Conservation (phyloP, 352 stramenopile genomes). For the Phytopythium delawarense region DNA sequence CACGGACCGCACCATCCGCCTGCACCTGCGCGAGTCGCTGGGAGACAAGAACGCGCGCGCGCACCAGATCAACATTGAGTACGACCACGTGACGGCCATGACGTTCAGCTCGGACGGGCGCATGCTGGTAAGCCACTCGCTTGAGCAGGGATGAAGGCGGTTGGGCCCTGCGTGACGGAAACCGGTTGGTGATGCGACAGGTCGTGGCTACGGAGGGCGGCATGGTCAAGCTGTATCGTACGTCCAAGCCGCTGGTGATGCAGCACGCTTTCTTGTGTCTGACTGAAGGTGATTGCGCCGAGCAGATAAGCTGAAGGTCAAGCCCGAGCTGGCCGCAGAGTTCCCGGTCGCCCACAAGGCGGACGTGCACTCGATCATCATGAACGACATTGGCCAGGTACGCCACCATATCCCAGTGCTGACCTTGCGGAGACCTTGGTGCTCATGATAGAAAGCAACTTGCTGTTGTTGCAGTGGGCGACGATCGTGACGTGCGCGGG, state of each 20-base stretch:
- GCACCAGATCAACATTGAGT: slow-evolving; percentile 72
- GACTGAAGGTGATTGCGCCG: not conserved
- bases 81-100: slow-evolving; percentile 72
- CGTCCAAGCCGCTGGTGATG: slow-evolving; percentile 5
- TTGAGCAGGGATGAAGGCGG: not conserved
- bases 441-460: not conserved
- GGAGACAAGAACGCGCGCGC: slow-evolving; percentile 54
- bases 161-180: not conserved
- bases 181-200: slow-evolving; percentile 11
- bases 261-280: not conserved
- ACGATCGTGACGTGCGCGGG: slow-evolving; percentile 73
- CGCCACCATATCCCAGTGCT: not conserved
- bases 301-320: slow-evolving; percentile 74
- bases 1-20: slow-evolving; percentile 67
- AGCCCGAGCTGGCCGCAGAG: slow-evolving; percentile 61
- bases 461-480: slow-evolving; percentile 35
- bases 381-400: slow-evolving; percentile 79
- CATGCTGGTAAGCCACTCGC: slow-evolving; percentile 33
- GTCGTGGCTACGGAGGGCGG: slow-evolving; percentile 62
- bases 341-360: slow-evolving; percentile 67
- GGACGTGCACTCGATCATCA: slow-evolving; percentile 74
- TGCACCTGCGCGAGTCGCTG: slow-evolving; percentile 65
- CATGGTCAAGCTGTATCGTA: slow-evolving; percentile 73
- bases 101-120: slow-evolving; percentile 75
- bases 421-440: not conserved